Conservation (phyloP, 768 basidiomycete genomes). For the Boletus rufocinnamomeus region DNA sequence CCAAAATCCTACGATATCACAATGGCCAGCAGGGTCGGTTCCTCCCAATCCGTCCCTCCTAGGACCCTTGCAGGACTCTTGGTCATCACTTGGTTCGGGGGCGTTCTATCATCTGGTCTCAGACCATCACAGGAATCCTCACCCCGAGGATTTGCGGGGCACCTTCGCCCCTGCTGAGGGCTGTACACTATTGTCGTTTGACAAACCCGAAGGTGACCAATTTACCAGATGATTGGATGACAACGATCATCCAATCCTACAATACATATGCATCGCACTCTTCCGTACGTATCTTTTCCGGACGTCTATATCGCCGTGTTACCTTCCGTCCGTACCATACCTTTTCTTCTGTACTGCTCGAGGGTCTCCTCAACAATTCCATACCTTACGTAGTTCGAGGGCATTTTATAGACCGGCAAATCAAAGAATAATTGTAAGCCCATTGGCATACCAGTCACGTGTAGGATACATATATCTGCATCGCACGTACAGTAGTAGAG, state of each 20-base stretch:
- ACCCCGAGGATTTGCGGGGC: background rate
- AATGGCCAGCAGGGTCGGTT: conserved; percentile 5
- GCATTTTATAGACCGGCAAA: background rate
- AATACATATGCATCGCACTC: background rate
- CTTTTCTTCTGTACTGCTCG: background rate
- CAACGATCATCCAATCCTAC: background rate
- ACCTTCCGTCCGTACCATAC: conserved; percentile 1
- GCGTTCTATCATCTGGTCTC: conserved; percentile 5
- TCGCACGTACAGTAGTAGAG: no score
- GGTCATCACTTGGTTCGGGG: background rate
- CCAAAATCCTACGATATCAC: conserved; percentile 4
- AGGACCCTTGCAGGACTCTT: background rate
- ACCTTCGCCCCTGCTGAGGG: conserved; percentile 6
- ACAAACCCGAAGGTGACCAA: conserved; percentile 3
- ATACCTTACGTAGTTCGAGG: background rate
- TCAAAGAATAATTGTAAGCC: background rate
- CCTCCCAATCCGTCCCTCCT: background rate
- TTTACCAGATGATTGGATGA: conserved; percentile 3
- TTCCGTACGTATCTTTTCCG: background rate
- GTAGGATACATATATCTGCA: no score
- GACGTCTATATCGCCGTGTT: background rate
- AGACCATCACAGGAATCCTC: background rate
- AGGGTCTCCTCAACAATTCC: background rate
- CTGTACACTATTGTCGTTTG: conserved; percentile 1
- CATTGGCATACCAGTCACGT: no score